Evolutionary conservation across 352 stramenopile genomes (phyloP).

Genomic region (Phytophthora nicotianae): DNA sequence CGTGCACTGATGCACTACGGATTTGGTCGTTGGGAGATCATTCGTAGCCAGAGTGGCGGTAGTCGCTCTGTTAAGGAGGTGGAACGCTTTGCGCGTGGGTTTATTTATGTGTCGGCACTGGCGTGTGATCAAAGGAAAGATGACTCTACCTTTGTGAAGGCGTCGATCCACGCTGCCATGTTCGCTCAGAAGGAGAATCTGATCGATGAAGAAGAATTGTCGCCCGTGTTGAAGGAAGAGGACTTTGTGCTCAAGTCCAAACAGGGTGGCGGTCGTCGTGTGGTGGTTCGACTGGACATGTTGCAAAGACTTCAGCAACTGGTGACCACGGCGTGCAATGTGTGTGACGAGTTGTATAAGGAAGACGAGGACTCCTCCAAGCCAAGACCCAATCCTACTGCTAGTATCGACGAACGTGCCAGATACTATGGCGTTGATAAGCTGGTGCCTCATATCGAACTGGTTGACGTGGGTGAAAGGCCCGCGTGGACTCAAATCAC

Average conservation of each 20-base stretch:
- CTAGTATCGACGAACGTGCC: slow-evolving; percentile 77
- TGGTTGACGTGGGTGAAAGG: slow-evolving; percentile 75
- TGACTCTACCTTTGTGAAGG: slow-evolving; percentile 86
- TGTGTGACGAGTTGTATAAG: slow-evolving; percentile 61
- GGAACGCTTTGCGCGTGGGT: slow-evolving; percentile 82
- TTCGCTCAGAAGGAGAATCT: slow-evolving; percentile 71
- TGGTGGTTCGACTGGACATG: slow-evolving; percentile 89
- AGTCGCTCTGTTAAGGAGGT: slow-evolving; percentile 85
- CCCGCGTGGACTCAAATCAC: slow-evolving; percentile 85
- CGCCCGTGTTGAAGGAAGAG: slow-evolving; percentile 83
- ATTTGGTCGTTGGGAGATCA: slow-evolving; percentile 88
- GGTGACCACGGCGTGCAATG: slow-evolving; percentile 60
- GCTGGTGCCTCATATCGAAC: slow-evolving; percentile 59
- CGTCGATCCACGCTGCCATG: slow-evolving; percentile 66
- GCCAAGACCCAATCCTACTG: slow-evolving; percentile 35
- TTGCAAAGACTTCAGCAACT: slow-evolving; percentile 75
- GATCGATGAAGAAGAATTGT: slow-evolving; percentile 77
- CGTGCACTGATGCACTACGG: slow-evolving; percentile 90
- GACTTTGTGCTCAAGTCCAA: slow-evolving; percentile 89
- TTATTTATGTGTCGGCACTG: slow-evolving; percentile 86
- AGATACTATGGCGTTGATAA: slow-evolving; percentile 73
- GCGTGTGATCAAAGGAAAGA: slow-evolving; percentile 79
- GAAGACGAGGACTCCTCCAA: slow-evolving; percentile 24
- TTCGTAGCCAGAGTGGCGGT: slow-evolving; percentile 87
- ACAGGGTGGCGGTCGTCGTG: slow-evolving; percentile 80